Conservation (phyloP, 805 yeast species). For the Sungouiozyma intestinalis region DNA sequence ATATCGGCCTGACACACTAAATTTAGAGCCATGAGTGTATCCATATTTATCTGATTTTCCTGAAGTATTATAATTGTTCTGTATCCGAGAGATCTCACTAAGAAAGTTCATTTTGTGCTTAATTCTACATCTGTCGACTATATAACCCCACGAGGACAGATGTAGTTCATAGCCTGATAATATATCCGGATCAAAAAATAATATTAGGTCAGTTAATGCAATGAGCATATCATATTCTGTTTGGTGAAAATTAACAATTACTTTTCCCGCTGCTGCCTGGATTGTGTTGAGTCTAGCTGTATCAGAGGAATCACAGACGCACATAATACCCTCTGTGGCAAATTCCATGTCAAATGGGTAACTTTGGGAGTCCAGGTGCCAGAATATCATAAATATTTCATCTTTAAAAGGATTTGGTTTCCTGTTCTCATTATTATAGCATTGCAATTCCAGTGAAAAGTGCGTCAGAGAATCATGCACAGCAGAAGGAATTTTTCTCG, state of each 20-base stretch:
- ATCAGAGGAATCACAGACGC: conserved; percentile 9
- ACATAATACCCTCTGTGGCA: conserved; percentile 31
- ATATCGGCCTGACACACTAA: conserved; percentile 70
- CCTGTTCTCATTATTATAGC: conserved; percentile 38
- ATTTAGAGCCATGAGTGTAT: conserved; percentile 60
- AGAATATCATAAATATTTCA: conserved; percentile 48
- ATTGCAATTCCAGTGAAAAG: conserved; percentile 62
- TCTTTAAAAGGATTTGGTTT: conserved; percentile 61
- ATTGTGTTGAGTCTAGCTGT: conserved; percentile 2
- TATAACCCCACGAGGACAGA: conserved; percentile 79
- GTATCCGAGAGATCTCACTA: conserved; percentile 53
- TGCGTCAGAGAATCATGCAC: conserved; percentile 41
- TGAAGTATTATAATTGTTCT: conserved; percentile 38
- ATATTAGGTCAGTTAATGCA: conserved; percentile 44
- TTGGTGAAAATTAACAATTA: conserved; percentile 33
- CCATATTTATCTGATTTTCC: conserved; percentile 65
- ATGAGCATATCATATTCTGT: conserved; percentile 53
- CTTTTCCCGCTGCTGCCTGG: conserved; percentile 10
- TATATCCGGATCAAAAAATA: conserved; percentile 74
- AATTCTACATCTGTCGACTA: conserved; percentile 50
- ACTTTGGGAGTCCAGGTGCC: conserved; percentile 44
- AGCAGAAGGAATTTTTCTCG: conserved; percentile 30
- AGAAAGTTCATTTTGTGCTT: conserved; percentile 43
- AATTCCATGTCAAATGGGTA: conserved; percentile 28
- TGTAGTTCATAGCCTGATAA: conserved; percentile 79